A percentile compares a stretch with the other conserved stretches of the same genome.
Evolutionary conservation across 1,139 yeast species (phyloP).

Genomic region (Sugiyamaella novakii): DNA sequence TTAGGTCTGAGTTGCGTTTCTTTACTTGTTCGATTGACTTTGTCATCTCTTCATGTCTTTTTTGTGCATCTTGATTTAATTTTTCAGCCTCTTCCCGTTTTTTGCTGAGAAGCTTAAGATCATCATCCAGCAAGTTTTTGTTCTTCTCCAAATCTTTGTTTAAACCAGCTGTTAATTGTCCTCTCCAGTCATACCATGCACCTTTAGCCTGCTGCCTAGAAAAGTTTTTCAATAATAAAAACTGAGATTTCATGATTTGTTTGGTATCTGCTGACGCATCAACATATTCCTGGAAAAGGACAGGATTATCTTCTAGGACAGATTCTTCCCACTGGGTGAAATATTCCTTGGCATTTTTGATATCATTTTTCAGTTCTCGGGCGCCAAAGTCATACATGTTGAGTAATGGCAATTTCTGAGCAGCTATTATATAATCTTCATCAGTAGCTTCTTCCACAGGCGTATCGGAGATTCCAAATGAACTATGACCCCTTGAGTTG

Average conservation of each 20-base stretch:
- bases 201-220: slow-evolving; percentile 54
- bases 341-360: slow-evolving; percentile 48
- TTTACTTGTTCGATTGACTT: slow-evolving; percentile 37
- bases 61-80: slow-evolving; percentile 38
- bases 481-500: slow-evolving; percentile 36
- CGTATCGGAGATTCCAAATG: slow-evolving; percentile 32
- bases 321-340: slow-evolving; percentile 51
- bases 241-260: slow-evolving; percentile 49
- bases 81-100: slow-evolving; percentile 36
- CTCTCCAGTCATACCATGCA: slow-evolving; percentile 63
- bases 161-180: slow-evolving; percentile 50
- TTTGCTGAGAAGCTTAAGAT: slow-evolving; percentile 23
- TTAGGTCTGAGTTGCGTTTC: slow-evolving; percentile 29
- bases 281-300: slow-evolving; percentile 52
- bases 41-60: slow-evolving; percentile 38
- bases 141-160: slow-evolving; percentile 45
- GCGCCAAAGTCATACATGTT: slow-evolving; percentile 46
- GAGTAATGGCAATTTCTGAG: slow-evolving; percentile 37
- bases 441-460: slow-evolving; percentile 29
- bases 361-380: slow-evolving; percentile 54
- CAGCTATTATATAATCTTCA: slow-evolving; percentile 35
- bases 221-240: slow-evolving; percentile 53
- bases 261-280: slow-evolving; percentile 45
- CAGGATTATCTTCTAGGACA: slow-evolving; percentile 52
- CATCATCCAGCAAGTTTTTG: slow-evolving; percentile 30